Base-by-base conservation (phyloP, 2,329 filamentous ascomycete genomes). In the Myrmaecium sp. region DNA sequence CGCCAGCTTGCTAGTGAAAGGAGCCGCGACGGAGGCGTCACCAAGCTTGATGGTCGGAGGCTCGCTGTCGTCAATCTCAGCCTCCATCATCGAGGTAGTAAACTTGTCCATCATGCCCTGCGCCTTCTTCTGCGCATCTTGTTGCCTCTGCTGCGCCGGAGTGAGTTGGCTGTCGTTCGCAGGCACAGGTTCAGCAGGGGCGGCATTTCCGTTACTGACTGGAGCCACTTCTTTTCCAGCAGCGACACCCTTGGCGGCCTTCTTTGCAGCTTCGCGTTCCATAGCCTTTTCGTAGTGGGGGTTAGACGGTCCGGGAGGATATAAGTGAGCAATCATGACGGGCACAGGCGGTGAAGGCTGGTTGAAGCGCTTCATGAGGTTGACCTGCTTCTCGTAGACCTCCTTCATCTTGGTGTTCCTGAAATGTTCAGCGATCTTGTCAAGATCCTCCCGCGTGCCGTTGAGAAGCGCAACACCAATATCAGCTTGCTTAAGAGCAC, bases 391-490 rank as follows among this genome's bases (percentile, higher is more conserved):
- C 59, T 95, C 82, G 50, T 98, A 98, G 36, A 98, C 70, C 37
- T 94, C 84, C 65, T 94, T 95, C 80, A 98, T 91, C 64, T 83
- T 92, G 21, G 77, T 92, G 52, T 83, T 92, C 40, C 89, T 77
- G 44, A 78, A 75, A 54, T 98, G 84, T 46, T 95, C 89, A 14
- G 79, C 76, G 41, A 98, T 98, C 49, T 76, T 83, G 30, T 74
- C 75, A 28, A 98, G 66, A 48, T 95, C 89, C 13, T 95, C 80
- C 38, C 74, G 76, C 2, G 84, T 91, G 35, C 89, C 89, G 53
- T 98, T 98, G 39, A 98, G 70, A 26, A 98, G 71, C 13, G 89
- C 89, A 35, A 98, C 80, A 54, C 89, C 89, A 36, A 98, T 83
- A 47, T 98, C 89, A 21, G 89, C 89, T 57, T 98, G 89, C 63